These are phyloP conservation scores for Calcarisporium arbuscula DNA, from an alignment of 2,329 filamentous ascomycete genomes.

Conservation along the genomic window DNA sequence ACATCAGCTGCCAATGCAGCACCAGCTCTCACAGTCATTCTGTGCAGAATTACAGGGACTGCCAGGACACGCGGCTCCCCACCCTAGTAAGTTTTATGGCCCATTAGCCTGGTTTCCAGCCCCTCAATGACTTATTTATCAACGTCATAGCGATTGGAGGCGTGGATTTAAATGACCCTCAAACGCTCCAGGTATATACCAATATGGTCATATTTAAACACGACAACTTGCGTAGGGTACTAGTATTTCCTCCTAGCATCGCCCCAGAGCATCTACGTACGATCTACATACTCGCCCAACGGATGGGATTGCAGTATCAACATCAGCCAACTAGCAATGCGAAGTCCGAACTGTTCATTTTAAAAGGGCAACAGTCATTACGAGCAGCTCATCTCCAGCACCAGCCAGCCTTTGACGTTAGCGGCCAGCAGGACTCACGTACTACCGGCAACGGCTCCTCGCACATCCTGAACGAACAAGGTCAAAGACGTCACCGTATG, in stretches of 20 bases:
- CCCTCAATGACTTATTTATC: too few species aligned
- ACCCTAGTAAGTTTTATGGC: constrained; percentile 32
- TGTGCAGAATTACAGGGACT: constrained; percentile 61
- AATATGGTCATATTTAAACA: constrained; percentile 86
- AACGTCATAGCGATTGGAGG: constrained; percentile 52
- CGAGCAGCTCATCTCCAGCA: constrained; percentile 50
- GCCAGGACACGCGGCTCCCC: constrained; percentile 31
- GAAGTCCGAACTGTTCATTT: constrained; percentile 85
- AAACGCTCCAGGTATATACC: constrained; percentile 82
- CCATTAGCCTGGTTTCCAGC: too few species aligned
- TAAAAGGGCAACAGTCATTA: constrained; percentile 55
- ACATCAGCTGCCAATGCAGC: constrained; percentile 71
- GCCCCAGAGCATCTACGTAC: constrained; percentile 79
- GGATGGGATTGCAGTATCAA: constrained; percentile 86
- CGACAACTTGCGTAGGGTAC: constrained; percentile 66
- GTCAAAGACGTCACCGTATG: constrained; percentile 79
- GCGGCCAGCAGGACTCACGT: constrained; percentile 66
- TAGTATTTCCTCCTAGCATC: constrained; percentile 77
- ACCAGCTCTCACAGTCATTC: constrained; percentile 79
- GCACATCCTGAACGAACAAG: constrained; percentile 71
- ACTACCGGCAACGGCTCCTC: constrained; percentile 60
- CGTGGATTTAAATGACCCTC: constrained; percentile 85
- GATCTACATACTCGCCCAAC: constrained; percentile 90
- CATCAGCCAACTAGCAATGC: constrained; percentile 86
- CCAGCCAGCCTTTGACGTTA: constrained; percentile 75